Conservation (phyloP, 2,329 filamentous ascomycete genomes). For the Monosporascus ibericus region DNA sequence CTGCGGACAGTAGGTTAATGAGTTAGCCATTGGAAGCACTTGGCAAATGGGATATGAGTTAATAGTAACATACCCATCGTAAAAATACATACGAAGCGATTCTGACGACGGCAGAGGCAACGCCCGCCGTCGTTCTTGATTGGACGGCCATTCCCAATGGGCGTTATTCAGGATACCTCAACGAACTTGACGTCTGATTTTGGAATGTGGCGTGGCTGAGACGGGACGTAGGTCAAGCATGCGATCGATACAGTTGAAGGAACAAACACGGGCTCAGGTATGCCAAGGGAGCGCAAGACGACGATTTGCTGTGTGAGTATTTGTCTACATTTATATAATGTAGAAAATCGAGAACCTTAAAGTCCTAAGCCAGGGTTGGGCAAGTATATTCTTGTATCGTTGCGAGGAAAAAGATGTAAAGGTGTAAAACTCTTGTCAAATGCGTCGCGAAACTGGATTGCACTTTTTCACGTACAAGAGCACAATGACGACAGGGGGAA, state of each 20-base stretch:
- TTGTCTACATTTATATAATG: neutral
- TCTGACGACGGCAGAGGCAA: slow-evolving; percentile 46
- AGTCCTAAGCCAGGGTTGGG: too few relatives aligned
- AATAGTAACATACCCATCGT: slow-evolving; percentile 46
- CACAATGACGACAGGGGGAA: neutral
- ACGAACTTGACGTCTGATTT: too few relatives aligned
- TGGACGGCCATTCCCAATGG: slow-evolving; percentile 13
- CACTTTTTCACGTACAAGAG: neutral
- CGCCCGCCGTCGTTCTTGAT: slow-evolving; percentile 25
- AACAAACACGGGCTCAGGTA: neutral
- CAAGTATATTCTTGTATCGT: too few relatives aligned
- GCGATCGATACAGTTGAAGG: neutral
- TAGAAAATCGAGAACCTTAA: neutral
- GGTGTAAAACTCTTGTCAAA: neutral
- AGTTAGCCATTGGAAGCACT: slow-evolving; percentile 10
- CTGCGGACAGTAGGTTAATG: slow-evolving; percentile 6
- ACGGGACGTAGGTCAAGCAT: neutral
- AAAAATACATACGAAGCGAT: slow-evolving; percentile 51
- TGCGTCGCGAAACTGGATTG: too few relatives aligned
- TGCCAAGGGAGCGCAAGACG: slow-evolving; percentile 13
- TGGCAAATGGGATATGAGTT: slow-evolving; percentile 1
- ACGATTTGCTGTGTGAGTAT: neutral
- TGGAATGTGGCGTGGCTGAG: neutral
- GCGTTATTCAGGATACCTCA: too few relatives aligned
- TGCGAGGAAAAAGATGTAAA: neutral